A percentile compares a stretch with the other conserved stretches of the same genome.
Conservation (phyloP, 176 grass and related monocot genomes). For the Pontederia paniculata region DNA sequence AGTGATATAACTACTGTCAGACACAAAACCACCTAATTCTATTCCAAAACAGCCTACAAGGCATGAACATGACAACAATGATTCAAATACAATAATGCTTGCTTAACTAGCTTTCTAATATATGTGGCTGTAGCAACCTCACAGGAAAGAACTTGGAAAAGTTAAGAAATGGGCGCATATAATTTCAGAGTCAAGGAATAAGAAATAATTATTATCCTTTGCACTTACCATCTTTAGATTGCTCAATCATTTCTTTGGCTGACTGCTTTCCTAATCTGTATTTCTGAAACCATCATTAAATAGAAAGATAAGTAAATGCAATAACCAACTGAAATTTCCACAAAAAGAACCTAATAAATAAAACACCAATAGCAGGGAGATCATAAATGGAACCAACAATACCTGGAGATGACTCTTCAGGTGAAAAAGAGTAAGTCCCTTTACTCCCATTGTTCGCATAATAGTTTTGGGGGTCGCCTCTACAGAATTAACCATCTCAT, state of each 20-base stretch:
- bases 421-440: slow-evolving; percentile 93
- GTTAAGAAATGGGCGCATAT: background rate
- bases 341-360: slow-evolving; percentile 15
- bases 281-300: slow-evolving; percentile 41
- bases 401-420: slow-evolving; percentile 99
- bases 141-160: background rate
- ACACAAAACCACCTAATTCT: no score
- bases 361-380: background rate
- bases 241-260: slow-evolving; percentile 70
- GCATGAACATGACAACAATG: no score
- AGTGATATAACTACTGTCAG: no score
- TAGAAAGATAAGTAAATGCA: slow-evolving; percentile 7
- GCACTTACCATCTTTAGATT: slow-evolving; percentile 76
- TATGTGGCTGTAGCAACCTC: background rate
- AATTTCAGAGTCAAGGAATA: background rate
- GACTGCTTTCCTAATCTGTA: slow-evolving; percentile 97
- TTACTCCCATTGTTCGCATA: slow-evolving; percentile 97
- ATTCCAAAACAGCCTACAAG: no score
- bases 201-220: background rate
- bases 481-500: slow-evolving; percentile 21
- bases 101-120: no score
- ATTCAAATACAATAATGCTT: no score
- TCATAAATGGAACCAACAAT: background rate
- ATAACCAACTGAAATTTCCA: slow-evolving; percentile 3
- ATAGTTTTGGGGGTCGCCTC: slow-evolving; percentile 98